phyloP scores from a whole-genome alignment of 2,329 filamentous ascomycete genomes.

The Ustulina deusta region DNA sequence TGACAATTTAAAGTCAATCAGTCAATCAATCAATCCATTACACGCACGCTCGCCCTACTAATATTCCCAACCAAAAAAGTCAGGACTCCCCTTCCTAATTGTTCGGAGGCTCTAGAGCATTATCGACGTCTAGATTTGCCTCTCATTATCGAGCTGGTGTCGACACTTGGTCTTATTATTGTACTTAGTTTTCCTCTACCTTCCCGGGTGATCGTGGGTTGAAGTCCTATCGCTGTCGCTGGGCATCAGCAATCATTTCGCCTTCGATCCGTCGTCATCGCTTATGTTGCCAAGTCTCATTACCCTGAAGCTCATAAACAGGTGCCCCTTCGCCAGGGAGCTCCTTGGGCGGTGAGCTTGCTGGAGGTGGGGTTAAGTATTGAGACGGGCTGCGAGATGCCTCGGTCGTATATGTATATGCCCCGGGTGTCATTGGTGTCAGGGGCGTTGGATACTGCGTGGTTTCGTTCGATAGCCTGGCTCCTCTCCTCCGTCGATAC shows the following conservation, averaged over 20 bases:
- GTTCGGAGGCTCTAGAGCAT: too few relatives aligned
- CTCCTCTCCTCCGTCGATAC: slow-evolving; percentile 30
- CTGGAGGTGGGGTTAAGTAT: background rate
- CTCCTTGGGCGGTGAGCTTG: slow-evolving; percentile 10
- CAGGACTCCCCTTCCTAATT: background rate
- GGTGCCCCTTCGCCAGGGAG: background rate
- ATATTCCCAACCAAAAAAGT: background rate
- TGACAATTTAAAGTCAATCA: background rate
- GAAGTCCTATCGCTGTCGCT: background rate
- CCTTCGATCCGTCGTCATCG: background rate
- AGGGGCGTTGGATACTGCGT: background rate
- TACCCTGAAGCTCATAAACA: slow-evolving; percentile 23
- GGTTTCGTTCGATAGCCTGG: background rate
- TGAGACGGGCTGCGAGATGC: background rate
- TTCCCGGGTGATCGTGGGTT: background rate
- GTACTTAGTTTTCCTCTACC: background rate
- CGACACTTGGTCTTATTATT: background rate
- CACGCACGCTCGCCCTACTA: background rate
- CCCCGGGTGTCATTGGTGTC: background rate
- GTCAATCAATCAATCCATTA: background rate
- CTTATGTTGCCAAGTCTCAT: background rate
- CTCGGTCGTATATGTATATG: background rate
- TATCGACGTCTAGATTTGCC: background rate
- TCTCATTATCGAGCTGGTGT: background rate
- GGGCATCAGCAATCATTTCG: background rate